These are phyloP conservation scores for Wallacemonas rigidus DNA, from an alignment of 208 protist species.

Conservation along the genomic window DNA sequence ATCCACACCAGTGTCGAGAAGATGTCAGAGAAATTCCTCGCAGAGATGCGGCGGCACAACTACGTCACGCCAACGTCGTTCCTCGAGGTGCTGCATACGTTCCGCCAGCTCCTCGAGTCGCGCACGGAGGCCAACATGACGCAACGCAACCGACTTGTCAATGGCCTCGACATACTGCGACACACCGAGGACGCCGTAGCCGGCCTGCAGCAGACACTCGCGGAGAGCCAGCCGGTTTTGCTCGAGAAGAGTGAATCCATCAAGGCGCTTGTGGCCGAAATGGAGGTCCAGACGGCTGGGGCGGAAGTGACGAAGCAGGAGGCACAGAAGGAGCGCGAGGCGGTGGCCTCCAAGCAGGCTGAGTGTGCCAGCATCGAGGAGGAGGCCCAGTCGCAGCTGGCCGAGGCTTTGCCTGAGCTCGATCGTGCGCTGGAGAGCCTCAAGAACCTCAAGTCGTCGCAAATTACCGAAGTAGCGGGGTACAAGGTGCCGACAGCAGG, in stretches of 20 bases:
- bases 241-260: slow-evolving; percentile 94
- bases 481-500: slow-evolving; percentile 95
- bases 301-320: slow-evolving; percentile 93
- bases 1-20: slow-evolving; percentile 95
- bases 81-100: slow-evolving; percentile 96
- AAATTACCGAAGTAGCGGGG: slow-evolving; percentile 97
- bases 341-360: slow-evolving; percentile 91
- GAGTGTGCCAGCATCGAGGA: slow-evolving; percentile 94
- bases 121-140: slow-evolving; percentile 83
- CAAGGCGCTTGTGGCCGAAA: slow-evolving; percentile 93
- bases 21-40: slow-evolving; percentile 88
- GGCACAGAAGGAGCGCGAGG: slow-evolving; percentile 91
- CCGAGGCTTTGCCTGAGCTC: slow-evolving; percentile 96
- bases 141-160: slow-evolving; percentile 87
- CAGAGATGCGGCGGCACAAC: slow-evolving; percentile 94
- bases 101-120: slow-evolving; percentile 82
- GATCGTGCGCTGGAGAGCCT: slow-evolving; percentile 95
- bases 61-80: slow-evolving; percentile 99
- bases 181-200: slow-evolving; percentile 94
- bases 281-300: slow-evolving; percentile 91
- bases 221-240: slow-evolving; percentile 95
- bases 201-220: slow-evolving; percentile 93
- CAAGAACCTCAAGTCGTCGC: slow-evolving; percentile 95
- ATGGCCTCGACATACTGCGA: slow-evolving; percentile 95
- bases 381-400: slow-evolving; percentile 95